Evolutionary conservation across 139 green algal genomes (phyloP), one percentile per base, ranked within the genome.

Genomic region (Coelastrella sp.): DNA sequence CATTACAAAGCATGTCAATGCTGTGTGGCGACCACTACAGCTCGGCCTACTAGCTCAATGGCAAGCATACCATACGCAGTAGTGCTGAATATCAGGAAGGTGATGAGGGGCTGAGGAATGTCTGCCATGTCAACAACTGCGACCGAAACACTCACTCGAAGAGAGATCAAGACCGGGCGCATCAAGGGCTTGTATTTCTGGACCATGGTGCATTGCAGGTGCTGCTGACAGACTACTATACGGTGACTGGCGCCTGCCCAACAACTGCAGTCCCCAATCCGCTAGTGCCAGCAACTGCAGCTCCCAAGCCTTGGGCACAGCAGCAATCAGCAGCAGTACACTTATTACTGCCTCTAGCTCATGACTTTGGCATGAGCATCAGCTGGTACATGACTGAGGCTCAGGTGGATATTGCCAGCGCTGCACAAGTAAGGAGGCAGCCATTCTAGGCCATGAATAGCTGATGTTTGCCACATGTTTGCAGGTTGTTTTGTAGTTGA

Each of bases 211-310:
- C 35, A 72, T 75, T 78, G 82, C 82, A 87, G 82, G 22, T 87
- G 56, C 66, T 58, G 8, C 60, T 87, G 8, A 27, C 58, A 74
- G 82, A 87, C 25, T 87, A 59, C 82, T 87, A 87, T 59, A 78
- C 59, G 12, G 25, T 78, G 5, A 76, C 58, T 10, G 82, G 82
- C 25, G 25, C 58, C n/a, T 87, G 82, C 25, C 61, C 59, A 15
- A 27, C 22, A 11, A 24, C 80, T 5, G 59, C 80, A 60, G 14
- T 84, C 8, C 11, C 78, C 8, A 65, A 59, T 15, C 27, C 76
- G 8, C 15, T 24, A 49, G 76, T 49, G 72, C 6, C 58, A 57
- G 82, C 80, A 17, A 19, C 80, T 25, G 80, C 80, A 17, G n/a
- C 59, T 19, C 80, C 82, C 12, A 74, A 27, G 82, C 61, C 60